Base-by-base conservation (phyloP, 257 asterid species). In the Solanum pimpinellifolium region DNA sequence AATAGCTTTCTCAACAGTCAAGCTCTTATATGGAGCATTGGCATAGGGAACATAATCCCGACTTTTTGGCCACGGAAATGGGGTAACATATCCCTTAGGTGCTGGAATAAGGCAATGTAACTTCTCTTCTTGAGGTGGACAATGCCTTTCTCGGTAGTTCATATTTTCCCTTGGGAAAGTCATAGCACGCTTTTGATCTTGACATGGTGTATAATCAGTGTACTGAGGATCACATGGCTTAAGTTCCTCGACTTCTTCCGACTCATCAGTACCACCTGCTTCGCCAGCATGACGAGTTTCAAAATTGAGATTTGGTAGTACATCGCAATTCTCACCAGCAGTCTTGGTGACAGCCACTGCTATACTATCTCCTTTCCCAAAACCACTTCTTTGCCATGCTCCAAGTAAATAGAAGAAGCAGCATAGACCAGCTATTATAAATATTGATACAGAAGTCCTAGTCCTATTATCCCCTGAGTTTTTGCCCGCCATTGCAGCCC, bases 331-430 rank as follows among this genome's bases (percentile, higher is more conserved):
- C 42, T 91, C 91, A 49, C 94, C 96, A 46, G 88, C 96, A 42
- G 89, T 95, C 91, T 93, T 95, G 77, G 95, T 93, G 90, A 95
- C 88, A 88, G 93, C 98, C 89, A 94, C 66, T 47, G 99, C 98
- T 88, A 96, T 95, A 59, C 95, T 94, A 89, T 97, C 98, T 70
- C 99, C 99, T 90, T 95, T 97, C 11, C 98, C 99, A 29, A 94
- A 94, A 2, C 98, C 99, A 83, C 98, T 95, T 87, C 97, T 93
- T 88, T 97, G 98, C 99, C 99, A 97, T 91, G 98, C 98, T 87
- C 98, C 99, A 59, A 97, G 91, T 83, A 97, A 89, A 91, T 97
- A 97, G 93, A 97, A 97, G 93, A 97, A 97, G 89, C 96, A 94
- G 90, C 99, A 97, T 65, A 97, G 91, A 83, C 99, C 98, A 21